Base-by-base conservation (phyloP, 306 rosid species). In the Gastrolobium villosum region DNA sequence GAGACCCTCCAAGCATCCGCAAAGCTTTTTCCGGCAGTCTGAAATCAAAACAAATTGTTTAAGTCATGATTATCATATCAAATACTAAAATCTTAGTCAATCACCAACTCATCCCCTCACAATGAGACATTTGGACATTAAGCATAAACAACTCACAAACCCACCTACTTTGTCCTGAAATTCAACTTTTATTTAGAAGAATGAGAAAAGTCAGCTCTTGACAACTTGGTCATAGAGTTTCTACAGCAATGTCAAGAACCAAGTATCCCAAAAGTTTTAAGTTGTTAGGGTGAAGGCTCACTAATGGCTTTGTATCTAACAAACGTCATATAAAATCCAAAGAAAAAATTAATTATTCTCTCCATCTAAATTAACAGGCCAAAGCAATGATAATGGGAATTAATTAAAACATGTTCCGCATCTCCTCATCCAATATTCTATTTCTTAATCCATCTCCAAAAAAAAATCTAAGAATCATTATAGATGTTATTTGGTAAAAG, bases 21-120 rank as follows among this genome's bases (percentile, higher is more conserved):
- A 90, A 55, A 96, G 97, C 89, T 93, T 96, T 89, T 82, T 91
- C 74, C 99, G 93, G 83, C 99, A 96, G 81, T 96, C 99, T 96
- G 77, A 72, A 84, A 77, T 74, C 56, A 70, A 37, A 79, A 40
- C 50, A 68, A 79, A 77, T 40, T 44, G 65, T 66, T 57, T 30
- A 62, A 82, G 45, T 70, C 75, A 45, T 14, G 60, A 30, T 67
- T 32, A 10, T 68, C 8, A 32, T 20, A 55, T 26, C 64, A 62
- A 53, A 67, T 11, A 68, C 34, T 10, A 31, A 32, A 69, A 48
- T 5, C 37, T 10, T 35, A 37, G 37, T 7, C 46, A 71, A 71
- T 66, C 39, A n/a, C 54, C 68, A 56, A 57, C 61, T 31, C 14
- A 14, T 48, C 10, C 13, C 46, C 59, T 40, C 30, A 43, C 28